These are phyloP conservation scores for Penicillium sp. DNA, from an alignment of 2,329 filamentous ascomycete species.

Conservation along the genomic window DNA sequence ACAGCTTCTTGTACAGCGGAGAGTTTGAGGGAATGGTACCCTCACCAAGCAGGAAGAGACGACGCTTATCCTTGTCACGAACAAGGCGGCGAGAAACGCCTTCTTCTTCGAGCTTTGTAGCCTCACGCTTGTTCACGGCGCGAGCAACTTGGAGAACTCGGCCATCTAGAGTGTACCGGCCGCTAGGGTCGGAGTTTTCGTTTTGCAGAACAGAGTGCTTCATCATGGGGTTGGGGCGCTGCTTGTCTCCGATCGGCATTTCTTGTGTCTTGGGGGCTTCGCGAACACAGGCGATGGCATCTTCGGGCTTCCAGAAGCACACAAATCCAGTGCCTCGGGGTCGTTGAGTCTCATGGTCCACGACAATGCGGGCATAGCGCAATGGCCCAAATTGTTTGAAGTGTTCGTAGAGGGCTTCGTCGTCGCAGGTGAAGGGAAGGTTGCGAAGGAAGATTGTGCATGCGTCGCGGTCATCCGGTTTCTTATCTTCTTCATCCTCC, in stretches of 20 bases:
- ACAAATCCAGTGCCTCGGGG: constrained; percentile 93
- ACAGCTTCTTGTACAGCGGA: constrained; percentile 71
- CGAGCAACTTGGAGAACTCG: constrained; percentile 80
- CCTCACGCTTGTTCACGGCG: constrained; percentile 81
- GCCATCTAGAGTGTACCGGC: constrained; percentile 85
- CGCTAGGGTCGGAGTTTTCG: constrained; percentile 74
- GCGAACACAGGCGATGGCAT: constrained; percentile 73
- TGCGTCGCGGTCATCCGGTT: constrained; percentile 57
- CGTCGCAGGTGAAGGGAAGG: constrained; percentile 81
- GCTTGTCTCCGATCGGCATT: constrained; percentile 43
- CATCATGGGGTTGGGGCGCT: constrained; percentile 46
- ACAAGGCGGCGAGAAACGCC: constrained; percentile 62
- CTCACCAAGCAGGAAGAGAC: constrained; percentile 82
- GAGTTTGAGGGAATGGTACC: constrained; percentile 77
- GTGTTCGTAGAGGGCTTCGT: constrained; percentile 78
- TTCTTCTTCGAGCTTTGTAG: constrained; percentile 69
- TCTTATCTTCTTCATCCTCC: constrained; percentile 45
- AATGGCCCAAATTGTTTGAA: constrained; percentile 86
- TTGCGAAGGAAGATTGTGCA: constrained; percentile 91
- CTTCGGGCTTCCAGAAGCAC: constrained; percentile 76
- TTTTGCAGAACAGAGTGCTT: constrained; percentile 86
- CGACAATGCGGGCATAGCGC: constrained; percentile 85
- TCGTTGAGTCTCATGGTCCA: constrained; percentile 79
- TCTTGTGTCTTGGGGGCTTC: constrained; percentile 61
- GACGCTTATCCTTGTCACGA: constrained; percentile 81